These are phyloP conservation scores for Camptophora hylomeconis DNA, from an alignment of 2,329 filamentous ascomycete species.

Conservation along the genomic window DNA sequence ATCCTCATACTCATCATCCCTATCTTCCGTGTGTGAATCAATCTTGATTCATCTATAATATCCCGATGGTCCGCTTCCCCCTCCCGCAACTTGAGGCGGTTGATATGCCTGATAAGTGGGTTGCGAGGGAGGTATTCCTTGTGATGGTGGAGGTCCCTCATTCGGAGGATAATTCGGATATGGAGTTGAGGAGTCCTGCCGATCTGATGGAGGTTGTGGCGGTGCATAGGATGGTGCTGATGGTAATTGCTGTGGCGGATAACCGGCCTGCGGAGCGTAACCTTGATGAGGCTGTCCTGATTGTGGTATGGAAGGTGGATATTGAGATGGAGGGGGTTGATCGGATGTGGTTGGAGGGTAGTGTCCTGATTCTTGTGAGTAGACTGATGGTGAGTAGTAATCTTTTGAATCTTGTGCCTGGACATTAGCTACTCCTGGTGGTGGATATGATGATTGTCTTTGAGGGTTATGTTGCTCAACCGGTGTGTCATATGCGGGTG, in stretches of 20 bases:
- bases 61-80: neutral
- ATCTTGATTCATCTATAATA: neutral
- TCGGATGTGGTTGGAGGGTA: constrained; percentile 4
- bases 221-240: constrained; percentile 6
- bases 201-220: constrained; percentile 3
- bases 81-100: constrained; percentile 4
- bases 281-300: constrained; percentile 7
- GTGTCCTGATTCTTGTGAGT: constrained; percentile 19
- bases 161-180: neutral
- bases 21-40: neutral
- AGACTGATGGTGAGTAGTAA: constrained; percentile 28
- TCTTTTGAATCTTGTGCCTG: constrained; percentile 18
- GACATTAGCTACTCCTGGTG: constrained; percentile 18
- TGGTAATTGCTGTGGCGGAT: constrained; percentile 11
- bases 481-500: constrained; percentile 64
- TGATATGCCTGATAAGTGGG: constrained; percentile 17
- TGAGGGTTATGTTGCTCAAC: constrained; percentile 31
- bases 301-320: constrained; percentile 6
- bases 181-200: constrained; percentile 1
- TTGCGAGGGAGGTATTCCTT: constrained; percentile 5
- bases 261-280: constrained; percentile 7
- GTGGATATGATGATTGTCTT: constrained; percentile 9
- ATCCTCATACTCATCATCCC: neutral
- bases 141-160: neutral
- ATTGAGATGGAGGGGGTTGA: constrained; percentile 4